These are phyloP conservation scores for Trypanosoma vivax DNA, from an alignment of 208 protist genomes.

Conservation along the genomic window DNA sequence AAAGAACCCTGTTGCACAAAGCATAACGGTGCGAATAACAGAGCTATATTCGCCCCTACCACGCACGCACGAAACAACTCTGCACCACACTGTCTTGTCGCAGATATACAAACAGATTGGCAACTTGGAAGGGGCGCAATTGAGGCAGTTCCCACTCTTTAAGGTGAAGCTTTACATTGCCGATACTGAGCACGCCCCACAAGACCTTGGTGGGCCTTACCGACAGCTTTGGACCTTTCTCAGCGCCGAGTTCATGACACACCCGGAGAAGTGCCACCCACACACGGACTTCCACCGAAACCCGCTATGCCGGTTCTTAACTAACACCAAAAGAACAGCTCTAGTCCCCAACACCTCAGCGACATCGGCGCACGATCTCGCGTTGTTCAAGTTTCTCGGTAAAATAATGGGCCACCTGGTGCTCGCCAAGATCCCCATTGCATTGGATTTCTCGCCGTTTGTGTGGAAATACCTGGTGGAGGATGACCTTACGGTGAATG, in stretches of 20 bases:
- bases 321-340: slow-evolving; percentile 77
- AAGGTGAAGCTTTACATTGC: slow-evolving; percentile 80
- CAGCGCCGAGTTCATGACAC: slow-evolving; percentile 79
- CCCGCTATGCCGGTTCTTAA: slow-evolving; percentile 80
- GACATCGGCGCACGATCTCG: slow-evolving; percentile 65
- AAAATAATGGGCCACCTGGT: slow-evolving; percentile 84
- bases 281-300: slow-evolving; percentile 81
- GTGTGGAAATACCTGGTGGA: slow-evolving; percentile 90
- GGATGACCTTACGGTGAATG: slow-evolving; percentile 64
- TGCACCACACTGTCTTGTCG: slow-evolving; percentile 72
- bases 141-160: slow-evolving; percentile 64
- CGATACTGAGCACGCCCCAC: slow-evolving; percentile 63
- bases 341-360: slow-evolving; percentile 76
- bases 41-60: slow-evolving; percentile 73
- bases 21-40: slow-evolving; percentile 65
- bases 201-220: slow-evolving; percentile 87
- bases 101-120: slow-evolving; percentile 88
- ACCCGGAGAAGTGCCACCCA: slow-evolving; percentile 79
- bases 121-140: slow-evolving; percentile 54
- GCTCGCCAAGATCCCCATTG: slow-evolving; percentile 56
- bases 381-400: slow-evolving; percentile 85
- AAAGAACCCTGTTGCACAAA: slow-evolving; percentile 26
- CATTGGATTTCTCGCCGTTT: slow-evolving; percentile 87
- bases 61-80: slow-evolving; percentile 61
- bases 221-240: slow-evolving; percentile 87